Conservation (phyloP, 164 flowering plant species). For the Amborella trichopoda region DNA sequence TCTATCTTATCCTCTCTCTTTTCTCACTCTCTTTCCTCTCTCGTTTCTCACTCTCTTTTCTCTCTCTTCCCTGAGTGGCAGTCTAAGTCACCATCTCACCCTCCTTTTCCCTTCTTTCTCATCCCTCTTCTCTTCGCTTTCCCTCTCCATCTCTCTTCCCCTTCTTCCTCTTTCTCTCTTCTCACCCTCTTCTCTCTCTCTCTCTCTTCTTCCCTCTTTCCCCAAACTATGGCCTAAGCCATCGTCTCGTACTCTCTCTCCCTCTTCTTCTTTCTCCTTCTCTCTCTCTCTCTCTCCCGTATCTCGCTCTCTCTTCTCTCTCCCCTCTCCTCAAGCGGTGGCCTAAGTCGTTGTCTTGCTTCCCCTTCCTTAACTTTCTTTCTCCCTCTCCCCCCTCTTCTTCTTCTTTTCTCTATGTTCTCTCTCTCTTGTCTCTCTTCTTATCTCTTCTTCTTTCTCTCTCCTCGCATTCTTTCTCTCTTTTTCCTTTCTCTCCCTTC, state of each 20-base stretch:
- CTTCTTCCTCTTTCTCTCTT: neutral
- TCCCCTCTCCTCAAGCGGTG: neutral
- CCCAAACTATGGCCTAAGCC: neutral
- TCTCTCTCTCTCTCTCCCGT: too few species aligned
- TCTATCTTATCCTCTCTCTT: neutral
- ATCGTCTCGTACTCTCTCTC: neutral
- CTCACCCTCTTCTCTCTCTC: too few species aligned
- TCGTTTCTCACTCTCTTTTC: too few species aligned
- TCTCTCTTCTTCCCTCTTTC: neutral
- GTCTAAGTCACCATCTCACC: too few species aligned
- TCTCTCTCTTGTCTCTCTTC: neutral
- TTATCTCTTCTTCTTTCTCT: neutral
- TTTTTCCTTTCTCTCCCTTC: neutral
- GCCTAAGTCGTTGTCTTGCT: neutral
- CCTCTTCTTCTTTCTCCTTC: neutral
- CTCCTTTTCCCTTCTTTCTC: too few species aligned
- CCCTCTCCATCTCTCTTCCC: too few species aligned
- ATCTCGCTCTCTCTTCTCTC: neutral
- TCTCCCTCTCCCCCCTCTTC: neutral
- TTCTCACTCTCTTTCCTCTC: too few species aligned
- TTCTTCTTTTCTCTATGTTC: too few species aligned
- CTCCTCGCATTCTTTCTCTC: too few species aligned
- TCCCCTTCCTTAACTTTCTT: too few species aligned
- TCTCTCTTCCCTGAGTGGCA: too few species aligned
- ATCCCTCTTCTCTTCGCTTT: too few species aligned